Base-by-base conservation (phyloP, 495 filamentous ascomycete genomes). In the Aspergillus indologenus region DNA sequence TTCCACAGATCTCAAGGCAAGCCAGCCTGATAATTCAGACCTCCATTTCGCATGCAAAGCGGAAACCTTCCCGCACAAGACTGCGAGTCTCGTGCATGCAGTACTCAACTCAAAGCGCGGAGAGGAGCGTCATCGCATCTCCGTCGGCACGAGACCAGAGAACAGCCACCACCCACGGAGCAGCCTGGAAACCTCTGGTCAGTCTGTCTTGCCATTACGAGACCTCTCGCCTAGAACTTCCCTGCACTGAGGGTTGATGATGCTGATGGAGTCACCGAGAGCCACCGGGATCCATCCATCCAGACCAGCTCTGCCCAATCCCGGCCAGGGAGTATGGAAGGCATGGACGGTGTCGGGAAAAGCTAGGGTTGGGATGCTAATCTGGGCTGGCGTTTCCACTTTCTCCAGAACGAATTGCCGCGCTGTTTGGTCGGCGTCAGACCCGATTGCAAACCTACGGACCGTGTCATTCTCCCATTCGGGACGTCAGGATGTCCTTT, bases 361-460 rank as follows among this genome's bases (percentile, higher is more conserved):
- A 15, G 15, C 21, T 22, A 50, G 17, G 47, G 47, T 24, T 50
- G 24, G n/a, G 11, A 0, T 22, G 23, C 23, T 24, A 17, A 24
- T 50, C 21, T 50, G 47, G 22, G 23, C 17, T 22, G 21, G 47
- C 7, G 47, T 50, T 50, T 22, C 47, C 47, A 50, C 47, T 50
- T 48, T 29, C 47, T 50, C 47, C 47, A 50, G 47, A 50, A 24
- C 47, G 15, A 50, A 50, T 50, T 50, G 47, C 47, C 47, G 47
- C 21, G 22, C n/a, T 29, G 9, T 29, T 29, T 29, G 26, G 21
- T 50, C 47, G 21, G 26, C 15, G n/a, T 24, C 47, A 21, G 47
- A 50, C 22, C 47, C 47, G 47, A 26, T 17, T 29, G 21, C 11
- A 50, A n/a, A 15, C 47, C 45, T 46, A 18, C 12, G 21, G 12